Evolutionary conservation across 2,329 filamentous ascomycete genomes (phyloP).

Genomic region (Pseudogymnoascus sp.): DNA sequence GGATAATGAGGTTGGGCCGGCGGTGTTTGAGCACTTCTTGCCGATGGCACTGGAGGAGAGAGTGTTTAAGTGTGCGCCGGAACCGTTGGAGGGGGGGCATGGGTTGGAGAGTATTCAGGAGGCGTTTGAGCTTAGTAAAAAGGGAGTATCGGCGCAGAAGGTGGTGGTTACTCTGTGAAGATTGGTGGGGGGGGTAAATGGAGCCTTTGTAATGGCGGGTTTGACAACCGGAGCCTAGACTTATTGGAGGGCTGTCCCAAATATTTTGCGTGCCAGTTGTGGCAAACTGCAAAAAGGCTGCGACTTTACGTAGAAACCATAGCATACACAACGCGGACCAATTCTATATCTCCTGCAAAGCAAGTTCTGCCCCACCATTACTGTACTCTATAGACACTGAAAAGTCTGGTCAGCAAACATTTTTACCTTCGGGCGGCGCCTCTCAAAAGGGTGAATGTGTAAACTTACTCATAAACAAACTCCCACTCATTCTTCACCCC

Average conservation of each 20-base stretch:
- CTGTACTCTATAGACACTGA: not conserved
- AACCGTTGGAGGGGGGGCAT: constrained; percentile 31
- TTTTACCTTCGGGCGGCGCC: not conserved
- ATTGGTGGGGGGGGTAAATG: not conserved
- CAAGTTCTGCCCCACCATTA: not conserved
- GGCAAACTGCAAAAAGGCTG: not conserved
- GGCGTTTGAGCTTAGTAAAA: constrained; percentile 29
- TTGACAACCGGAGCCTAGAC: no score
- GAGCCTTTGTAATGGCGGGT: not conserved
- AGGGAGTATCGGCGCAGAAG: constrained; percentile 35
- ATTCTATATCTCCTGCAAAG: not conserved
- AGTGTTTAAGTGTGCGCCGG: constrained; percentile 27
- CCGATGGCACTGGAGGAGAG: constrained; percentile 29
- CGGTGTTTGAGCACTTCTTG: constrained; percentile 27
- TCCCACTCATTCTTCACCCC: constrained; percentile 40
- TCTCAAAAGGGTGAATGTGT: not conserved
- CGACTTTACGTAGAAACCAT: not conserved
- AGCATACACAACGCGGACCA: not conserved
- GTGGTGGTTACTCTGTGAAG: constrained; percentile 29
- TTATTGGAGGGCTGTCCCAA: no score
- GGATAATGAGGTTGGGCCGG: constrained; percentile 24
- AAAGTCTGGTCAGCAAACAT: not conserved
- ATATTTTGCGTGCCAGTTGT: not conserved
- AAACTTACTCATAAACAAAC: constrained; percentile 38
- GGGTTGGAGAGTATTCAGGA: constrained; percentile 35